Evolutionary conservation across 768 basidiomycete species (phyloP), one percentile per base, ranked within the genome.

Genomic region (Russula abietina): DNA sequence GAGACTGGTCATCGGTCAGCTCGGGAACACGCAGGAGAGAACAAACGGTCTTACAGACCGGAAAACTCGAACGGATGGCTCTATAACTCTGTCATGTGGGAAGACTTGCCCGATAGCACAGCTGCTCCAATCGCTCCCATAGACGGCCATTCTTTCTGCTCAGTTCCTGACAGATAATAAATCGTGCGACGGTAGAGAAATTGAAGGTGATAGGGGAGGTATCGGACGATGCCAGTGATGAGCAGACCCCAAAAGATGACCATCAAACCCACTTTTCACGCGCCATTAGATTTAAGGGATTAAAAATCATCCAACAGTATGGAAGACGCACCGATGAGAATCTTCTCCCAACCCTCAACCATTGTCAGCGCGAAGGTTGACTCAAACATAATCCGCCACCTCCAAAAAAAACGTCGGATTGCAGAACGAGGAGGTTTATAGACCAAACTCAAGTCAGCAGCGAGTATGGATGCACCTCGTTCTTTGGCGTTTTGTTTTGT

Each of bases 331-430:
- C 86, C 69, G 60, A 83, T 76, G 41, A 86, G 70, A 51, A 81
- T 68, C 68, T 85, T 84, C 77, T 88, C 88, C 87, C 86, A 87
- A 61, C 82, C 79, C 70, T 89, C 85, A 61, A 87, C 72, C 68
- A 87, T 78, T 32, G 79, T 77, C 45, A 87, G 73, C 7, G 77
- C 86, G 63, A 84, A 82, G 0, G 84, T 85, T 2, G 79, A 74
- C 70, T 86, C 85, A 38, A 88, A 71, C 75, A 81, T 77, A 56
- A 86, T 71, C 64, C 82, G 76, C 71, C 77, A 75, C 16, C 77
- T 78, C 84, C 85, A 85, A 53, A 85, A 59, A 65, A 69, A 69
- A 26, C 63, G 65, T 11, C 66, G 69, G 48, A 69, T 9, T 7
- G 61, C 16, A 59, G 59, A 66, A 22, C 59, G 65, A 7, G 73